Evolutionary conservation across 768 basidiomycete genomes (phyloP).

Genomic region (Boletus patriciae): DNA sequence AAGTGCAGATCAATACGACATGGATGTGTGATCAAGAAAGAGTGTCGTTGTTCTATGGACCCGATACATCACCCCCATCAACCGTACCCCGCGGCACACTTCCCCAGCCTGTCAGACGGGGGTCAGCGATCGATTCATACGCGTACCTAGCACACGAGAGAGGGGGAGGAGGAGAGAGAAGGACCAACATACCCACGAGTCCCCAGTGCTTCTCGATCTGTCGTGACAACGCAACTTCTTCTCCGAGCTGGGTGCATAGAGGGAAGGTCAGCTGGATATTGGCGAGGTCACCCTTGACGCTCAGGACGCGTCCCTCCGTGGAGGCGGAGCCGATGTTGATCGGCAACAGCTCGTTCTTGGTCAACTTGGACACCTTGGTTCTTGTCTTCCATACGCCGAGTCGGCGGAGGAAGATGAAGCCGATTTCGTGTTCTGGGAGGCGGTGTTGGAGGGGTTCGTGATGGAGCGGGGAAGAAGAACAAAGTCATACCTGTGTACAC

Average conservation of each 20-base stretch:
- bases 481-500: slow-evolving; percentile 74
- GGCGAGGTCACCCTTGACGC: slow-evolving; percentile 91
- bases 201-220: slow-evolving; percentile 99
- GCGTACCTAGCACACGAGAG: neutral
- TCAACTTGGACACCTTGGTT: slow-evolving; percentile 95
- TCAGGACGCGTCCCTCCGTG: slow-evolving; percentile 91
- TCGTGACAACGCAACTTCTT: slow-evolving; percentile 94
- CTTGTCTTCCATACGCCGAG: slow-evolving; percentile 98
- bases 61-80: slow-evolving; percentile 27
- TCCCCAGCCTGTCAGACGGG: slow-evolving; percentile 51
- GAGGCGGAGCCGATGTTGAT: slow-evolving; percentile 99
- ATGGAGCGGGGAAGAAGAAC: neutral
- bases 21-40: neutral
- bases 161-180: neutral
- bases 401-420: slow-evolving; percentile 90
- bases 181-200: slow-evolving; percentile 71
- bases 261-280: slow-evolving; percentile 93
- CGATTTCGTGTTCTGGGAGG: slow-evolving; percentile 83
- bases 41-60: neutral
- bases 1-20: neutral
- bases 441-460: neutral
- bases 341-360: slow-evolving; percentile 87
- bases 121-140: neutral
- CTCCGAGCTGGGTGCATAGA: slow-evolving; percentile 93
- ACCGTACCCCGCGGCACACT: slow-evolving; percentile 82